Percentiles rank a stretch among this genome's conserved stretches.
phyloP scores from a whole-genome alignment of 345 rosid genomes.

The Citrus glauca region DNA sequence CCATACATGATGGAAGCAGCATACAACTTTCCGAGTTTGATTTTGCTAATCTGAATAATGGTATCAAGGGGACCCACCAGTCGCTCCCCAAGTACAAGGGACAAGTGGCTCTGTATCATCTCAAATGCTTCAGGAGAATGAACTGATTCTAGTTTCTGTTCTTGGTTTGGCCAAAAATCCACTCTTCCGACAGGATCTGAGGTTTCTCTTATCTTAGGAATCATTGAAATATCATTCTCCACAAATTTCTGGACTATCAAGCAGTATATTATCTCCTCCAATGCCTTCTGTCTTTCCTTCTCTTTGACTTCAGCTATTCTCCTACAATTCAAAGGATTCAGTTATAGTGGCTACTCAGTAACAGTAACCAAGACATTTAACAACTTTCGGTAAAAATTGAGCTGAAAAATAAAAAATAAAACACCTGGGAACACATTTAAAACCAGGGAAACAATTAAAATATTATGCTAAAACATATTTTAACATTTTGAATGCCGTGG shows the following conservation, averaged over 20 bases:
- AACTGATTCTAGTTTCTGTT: slow-evolving; percentile 71
- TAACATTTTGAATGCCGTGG: neutral
- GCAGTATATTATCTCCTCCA: slow-evolving; percentile 87
- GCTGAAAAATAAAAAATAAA: neutral
- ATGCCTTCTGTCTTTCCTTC: slow-evolving; percentile 56
- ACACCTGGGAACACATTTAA: neutral
- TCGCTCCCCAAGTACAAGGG: slow-evolving; percentile 75
- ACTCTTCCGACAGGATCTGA: slow-evolving; percentile 78
- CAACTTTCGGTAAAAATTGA: neutral
- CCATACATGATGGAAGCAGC: slow-evolving; percentile 96
- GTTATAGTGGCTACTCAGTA: neutral
- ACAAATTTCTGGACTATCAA: slow-evolving; percentile 70
- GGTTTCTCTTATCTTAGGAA: slow-evolving; percentile 59
- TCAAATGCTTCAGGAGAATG: slow-evolving; percentile 93
- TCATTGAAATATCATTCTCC: slow-evolving; percentile 65
- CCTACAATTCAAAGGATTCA: slow-evolving; percentile 34
- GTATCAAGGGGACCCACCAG: slow-evolving; percentile 67
- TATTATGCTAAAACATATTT: neutral
- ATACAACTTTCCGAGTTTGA: slow-evolving; percentile 82
- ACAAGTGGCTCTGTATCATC: slow-evolving; percentile 85
- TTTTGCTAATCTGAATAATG: slow-evolving; percentile 73
- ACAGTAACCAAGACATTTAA: neutral
- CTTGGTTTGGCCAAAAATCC: slow-evolving; percentile 96
- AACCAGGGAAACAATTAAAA: neutral
- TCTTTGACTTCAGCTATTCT: slow-evolving; percentile 85